Evolutionary conservation across 805 yeast genomes (phyloP), one percentile per base, ranked within the genome.

Genomic region (Lipomyces lipofer): DNA sequence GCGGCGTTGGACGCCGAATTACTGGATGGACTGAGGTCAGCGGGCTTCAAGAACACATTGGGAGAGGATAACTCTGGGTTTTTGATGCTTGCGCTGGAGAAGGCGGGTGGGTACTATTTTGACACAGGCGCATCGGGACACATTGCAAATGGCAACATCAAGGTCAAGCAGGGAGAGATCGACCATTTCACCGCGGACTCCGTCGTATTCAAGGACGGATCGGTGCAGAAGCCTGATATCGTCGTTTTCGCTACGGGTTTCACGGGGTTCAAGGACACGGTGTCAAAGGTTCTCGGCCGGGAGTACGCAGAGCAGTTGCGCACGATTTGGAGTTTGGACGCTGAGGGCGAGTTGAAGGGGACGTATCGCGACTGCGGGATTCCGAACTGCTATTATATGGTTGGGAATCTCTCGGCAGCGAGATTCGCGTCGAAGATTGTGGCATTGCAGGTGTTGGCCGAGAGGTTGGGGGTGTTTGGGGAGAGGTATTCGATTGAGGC

Each of bases 171-270:
- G 44, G 74, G 75, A 6, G 66, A 60, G 43, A 69, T 76, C 33
- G 68, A 68, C 40, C 59, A 66, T 40, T 74, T 76, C 63, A 64
- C 67, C 13, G 75, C 71, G 54, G 63, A 65, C 52, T 72, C 73
- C 1, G 78, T 76, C 30, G 68, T 67, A 10, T 69, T 75, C 40
- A 62, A 69, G 12, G 78, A 76, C 55, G 79, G 79, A 5, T 33
- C 56, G 13, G 40, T 53, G 8, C 67, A 71, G 39, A 65, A 67
- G 39, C 59, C 74, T 17, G 75, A 75, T 33, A 65, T 72, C 28
- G 73, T 75, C 32, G 78, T 76, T 6, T 68, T 74, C 58, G 78
- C 78, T 4, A 75, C 79, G 9, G 79, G 79, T 3, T 75, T 71
- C 54, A 69, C 76, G 24, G 74, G 74, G 57, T 72, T 73, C 74